These are phyloP conservation scores for Torulaspora quercuum DNA, from an alignment of 805 yeast species.

Conservation along the genomic window DNA sequence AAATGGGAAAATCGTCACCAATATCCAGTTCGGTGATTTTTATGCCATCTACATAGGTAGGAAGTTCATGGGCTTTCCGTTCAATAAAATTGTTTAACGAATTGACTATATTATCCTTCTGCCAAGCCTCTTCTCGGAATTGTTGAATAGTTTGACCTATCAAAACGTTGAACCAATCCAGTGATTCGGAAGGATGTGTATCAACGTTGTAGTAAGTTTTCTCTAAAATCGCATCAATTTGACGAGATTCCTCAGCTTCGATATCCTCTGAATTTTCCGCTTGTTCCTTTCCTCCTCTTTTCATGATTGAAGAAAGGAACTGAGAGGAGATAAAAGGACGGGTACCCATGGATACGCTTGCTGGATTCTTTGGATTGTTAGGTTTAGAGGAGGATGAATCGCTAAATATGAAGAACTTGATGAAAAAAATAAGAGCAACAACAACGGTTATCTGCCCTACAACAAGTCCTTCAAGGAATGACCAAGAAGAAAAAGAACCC, in stretches of 20 bases:
- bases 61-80: constrained; percentile 52
- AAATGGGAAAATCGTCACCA: constrained; percentile 93
- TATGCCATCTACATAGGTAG: constrained; percentile 76
- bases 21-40: constrained; percentile 80
- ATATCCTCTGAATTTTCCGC: constrained; percentile 23
- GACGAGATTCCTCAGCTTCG: constrained; percentile 23
- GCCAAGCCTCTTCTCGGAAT: constrained; percentile 81
- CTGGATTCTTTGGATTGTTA: constrained; percentile 33
- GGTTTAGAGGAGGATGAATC: constrained; percentile 50
- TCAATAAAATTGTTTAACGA: constrained; percentile 65
- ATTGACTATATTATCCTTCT: constrained; percentile 78
- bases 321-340: constrained; percentile 17
- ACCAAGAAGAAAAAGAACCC: constrained; percentile 43
- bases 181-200: constrained; percentile 80
- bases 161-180: constrained; percentile 95
- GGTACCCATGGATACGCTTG: constrained; percentile 15
- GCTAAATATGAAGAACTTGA: constrained; percentile 73
- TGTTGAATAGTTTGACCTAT: constrained; percentile 89
- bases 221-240: constrained; percentile 60
- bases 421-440: constrained; percentile 56
- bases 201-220: constrained; percentile 90
- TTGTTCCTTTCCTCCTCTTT: constrained; percentile 32
- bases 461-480: constrained; percentile 74
- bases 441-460: constrained; percentile 74
- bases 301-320: constrained; percentile 28